Conservation (phyloP, 108 stramenopile species). For the Fistulifera solaris region DNA sequence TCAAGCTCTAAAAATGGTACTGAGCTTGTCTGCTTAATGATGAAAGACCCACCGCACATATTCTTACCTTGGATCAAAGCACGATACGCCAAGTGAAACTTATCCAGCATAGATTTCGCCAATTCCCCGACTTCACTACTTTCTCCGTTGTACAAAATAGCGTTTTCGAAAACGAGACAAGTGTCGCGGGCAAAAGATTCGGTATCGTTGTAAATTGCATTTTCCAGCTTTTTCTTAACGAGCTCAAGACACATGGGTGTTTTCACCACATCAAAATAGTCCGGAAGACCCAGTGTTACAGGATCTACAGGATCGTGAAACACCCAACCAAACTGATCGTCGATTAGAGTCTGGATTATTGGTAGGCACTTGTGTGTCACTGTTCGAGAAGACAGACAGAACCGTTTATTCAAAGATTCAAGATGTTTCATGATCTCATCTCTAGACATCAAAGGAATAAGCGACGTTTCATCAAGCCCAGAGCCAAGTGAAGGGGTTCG, state of each 20-base stretch:
- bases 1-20: constrained; percentile 13
- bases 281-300: constrained; percentile 82
- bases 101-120: constrained; percentile 55
- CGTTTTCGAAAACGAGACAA: constrained; percentile 77
- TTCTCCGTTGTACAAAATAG: constrained; percentile 80
- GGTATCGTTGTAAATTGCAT: constrained; percentile 60
- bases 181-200: constrained; percentile 55
- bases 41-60: not conserved
- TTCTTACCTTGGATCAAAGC: constrained; percentile 6
- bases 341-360: constrained; percentile 64
- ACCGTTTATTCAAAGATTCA: constrained; percentile 50
- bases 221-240: constrained; percentile 70
- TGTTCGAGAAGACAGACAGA: constrained; percentile 56
- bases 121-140: constrained; percentile 71
- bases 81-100: constrained; percentile 7
- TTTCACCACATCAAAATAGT: constrained; percentile 92
- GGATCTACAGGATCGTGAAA: constrained; percentile 93
- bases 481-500: constrained; percentile 8
- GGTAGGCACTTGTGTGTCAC: constrained; percentile 75
- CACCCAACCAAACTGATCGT: constrained; percentile 81
- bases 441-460: constrained; percentile 21
- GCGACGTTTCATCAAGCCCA: constrained; percentile 1
- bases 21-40: not conserved
- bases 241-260: constrained; percentile 76
- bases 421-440: constrained; percentile 54